phyloP scores from a whole-genome alignment of 305 asterid species.

The Salvia sclarea region DNA sequence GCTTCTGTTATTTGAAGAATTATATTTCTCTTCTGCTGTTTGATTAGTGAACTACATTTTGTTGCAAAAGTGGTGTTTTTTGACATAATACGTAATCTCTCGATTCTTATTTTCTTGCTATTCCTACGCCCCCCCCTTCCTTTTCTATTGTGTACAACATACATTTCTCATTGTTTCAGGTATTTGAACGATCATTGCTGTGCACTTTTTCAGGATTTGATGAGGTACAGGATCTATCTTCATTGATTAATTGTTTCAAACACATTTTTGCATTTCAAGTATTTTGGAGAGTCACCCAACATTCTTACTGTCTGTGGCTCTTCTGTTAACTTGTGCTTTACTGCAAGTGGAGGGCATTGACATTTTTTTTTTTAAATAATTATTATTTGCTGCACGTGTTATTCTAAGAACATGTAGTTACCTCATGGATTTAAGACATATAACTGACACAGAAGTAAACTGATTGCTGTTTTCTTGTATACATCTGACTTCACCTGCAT shows the following conservation, averaged over 20 bases:
- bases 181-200: slow-evolving; percentile 73
- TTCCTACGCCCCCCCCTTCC: not conserved
- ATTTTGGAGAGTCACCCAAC: not conserved
- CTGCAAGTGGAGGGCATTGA: slow-evolving; percentile 8
- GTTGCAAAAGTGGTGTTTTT: slow-evolving; percentile 9
- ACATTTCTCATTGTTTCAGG: slow-evolving; percentile 52
- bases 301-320: slow-evolving; percentile 10
- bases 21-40: not conserved
- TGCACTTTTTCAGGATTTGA: slow-evolving; percentile 77
- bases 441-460: not conserved
- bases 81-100: not conserved
- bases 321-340: slow-evolving; percentile 24
- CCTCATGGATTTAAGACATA: slow-evolving; percentile 1
- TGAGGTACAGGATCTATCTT: slow-evolving; percentile 55
- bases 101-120: slow-evolving; percentile 16
- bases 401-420: slow-evolving; percentile 4
- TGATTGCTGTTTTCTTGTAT: slow-evolving; percentile 11
- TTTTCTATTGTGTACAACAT: not conserved
- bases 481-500: slow-evolving; percentile 30
- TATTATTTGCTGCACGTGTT: slow-evolving; percentile 25
- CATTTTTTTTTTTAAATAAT: not conserved
- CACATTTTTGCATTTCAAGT: slow-evolving; percentile 23
- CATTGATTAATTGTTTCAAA: slow-evolving; percentile 21
- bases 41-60: slow-evolving; percentile 7
- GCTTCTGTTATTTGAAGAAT: slow-evolving; percentile 16